Percentiles rank a stretch among this genome's conserved stretches.
phyloP scores from a whole-genome alignment of 805 yeast genomes.

The Nakazawaea pomicola region DNA sequence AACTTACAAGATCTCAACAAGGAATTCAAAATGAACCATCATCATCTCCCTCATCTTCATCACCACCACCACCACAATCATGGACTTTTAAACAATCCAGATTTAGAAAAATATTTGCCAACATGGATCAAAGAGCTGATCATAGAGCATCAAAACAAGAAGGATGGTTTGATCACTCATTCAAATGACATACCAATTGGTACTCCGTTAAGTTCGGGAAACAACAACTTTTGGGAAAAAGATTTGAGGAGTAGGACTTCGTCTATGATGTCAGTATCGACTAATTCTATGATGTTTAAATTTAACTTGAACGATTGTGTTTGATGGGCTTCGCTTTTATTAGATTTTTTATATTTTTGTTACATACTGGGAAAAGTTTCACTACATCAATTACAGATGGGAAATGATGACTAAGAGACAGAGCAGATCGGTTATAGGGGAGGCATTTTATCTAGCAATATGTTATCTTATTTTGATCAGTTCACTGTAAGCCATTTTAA shows the following conservation, averaged over 20 bases:
- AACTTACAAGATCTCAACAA: slow-evolving; percentile 3
- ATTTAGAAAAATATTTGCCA: slow-evolving; percentile 16
- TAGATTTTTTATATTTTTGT: too few species aligned
- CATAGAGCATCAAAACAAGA: slow-evolving; percentile 5
- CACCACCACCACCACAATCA: background rate
- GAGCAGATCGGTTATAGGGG: too few species aligned
- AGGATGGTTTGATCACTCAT: background rate
- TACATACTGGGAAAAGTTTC: too few species aligned
- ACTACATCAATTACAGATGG: too few species aligned
- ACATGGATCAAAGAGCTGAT: slow-evolving; percentile 14
- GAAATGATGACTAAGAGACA: too few species aligned
- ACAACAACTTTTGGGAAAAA: slow-evolving; percentile 14
- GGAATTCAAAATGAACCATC: slow-evolving; percentile 1
- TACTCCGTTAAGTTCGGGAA: too few species aligned
- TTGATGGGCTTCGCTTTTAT: too few species aligned
- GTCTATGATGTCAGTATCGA: slow-evolving; percentile 13
- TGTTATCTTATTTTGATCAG: too few species aligned
- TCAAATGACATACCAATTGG: background rate
- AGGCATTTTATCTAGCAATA: too few species aligned
- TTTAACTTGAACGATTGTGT: slow-evolving; percentile 9
- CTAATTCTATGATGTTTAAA: slow-evolving; percentile 13
- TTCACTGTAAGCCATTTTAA: too few species aligned
- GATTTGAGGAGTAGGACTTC: slow-evolving; percentile 13
- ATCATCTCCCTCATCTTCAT: background rate
- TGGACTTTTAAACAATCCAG: slow-evolving; percentile 10